These are phyloP conservation scores for Magnolia sinica DNA, from an alignment of 164 flowering plant species.

Conservation along the genomic window DNA sequence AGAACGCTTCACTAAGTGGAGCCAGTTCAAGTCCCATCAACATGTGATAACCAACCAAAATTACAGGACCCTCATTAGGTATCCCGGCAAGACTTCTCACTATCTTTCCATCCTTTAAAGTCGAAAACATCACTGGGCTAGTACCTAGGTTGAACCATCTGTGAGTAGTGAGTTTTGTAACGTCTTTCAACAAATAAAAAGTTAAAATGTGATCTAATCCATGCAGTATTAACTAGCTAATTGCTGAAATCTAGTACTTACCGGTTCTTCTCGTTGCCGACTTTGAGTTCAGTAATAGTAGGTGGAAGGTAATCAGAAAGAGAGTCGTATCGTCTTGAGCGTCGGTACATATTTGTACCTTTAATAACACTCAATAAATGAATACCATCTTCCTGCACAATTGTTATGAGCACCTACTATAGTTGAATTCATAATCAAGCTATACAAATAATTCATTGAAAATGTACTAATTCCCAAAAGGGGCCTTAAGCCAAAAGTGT, in stretches of 20 bases:
- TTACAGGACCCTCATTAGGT: slow-evolving; percentile 85
- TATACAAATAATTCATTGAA: background rate
- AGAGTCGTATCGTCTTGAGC: slow-evolving; percentile 50
- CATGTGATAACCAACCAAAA: slow-evolving; percentile 92
- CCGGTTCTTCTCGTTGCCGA: slow-evolving; percentile 17
- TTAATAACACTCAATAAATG: slow-evolving; percentile 69
- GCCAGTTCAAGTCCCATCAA: slow-evolving; percentile 69
- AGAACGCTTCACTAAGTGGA: slow-evolving; percentile 53
- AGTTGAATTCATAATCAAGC: background rate
- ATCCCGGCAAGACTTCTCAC: slow-evolving; percentile 83
- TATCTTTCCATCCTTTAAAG: slow-evolving; percentile 73
- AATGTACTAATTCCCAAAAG: background rate
- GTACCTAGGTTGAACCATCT: slow-evolving; percentile 44
- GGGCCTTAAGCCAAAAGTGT: no score
- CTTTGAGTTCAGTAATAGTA: slow-evolving; percentile 49
- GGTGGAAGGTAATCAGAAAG: slow-evolving; percentile 76
- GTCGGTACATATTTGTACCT: slow-evolving; percentile 70
- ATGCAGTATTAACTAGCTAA: no score
- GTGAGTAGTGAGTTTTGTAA: slow-evolving; percentile 16
- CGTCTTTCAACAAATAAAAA: background rate
- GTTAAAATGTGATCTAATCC: background rate
- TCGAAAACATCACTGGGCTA: slow-evolving; percentile 71
- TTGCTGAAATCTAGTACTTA: no score
- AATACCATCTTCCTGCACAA: slow-evolving; percentile 83
- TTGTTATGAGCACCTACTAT: slow-evolving; percentile 1